Evolutionary conservation across 106 monocot species (phyloP).

Genomic region (Gastrodia elata): DNA sequence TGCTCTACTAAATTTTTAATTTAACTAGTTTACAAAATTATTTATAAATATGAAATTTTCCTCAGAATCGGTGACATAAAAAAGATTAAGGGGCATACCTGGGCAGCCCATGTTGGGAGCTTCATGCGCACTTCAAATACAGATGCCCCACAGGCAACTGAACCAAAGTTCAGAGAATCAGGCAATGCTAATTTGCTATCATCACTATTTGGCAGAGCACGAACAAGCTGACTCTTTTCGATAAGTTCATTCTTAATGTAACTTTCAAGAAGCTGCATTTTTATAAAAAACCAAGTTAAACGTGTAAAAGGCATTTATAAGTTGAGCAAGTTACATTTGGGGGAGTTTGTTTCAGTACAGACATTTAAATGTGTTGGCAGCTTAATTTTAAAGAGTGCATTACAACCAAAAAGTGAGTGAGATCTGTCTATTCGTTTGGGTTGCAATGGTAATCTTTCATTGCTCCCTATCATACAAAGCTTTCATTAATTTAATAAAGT

Average conservation of each 20-base stretch:
- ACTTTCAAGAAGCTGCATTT: constrained; percentile 61
- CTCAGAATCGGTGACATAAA: not conserved
- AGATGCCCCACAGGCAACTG: constrained; percentile 69
- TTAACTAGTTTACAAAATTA: not conserved
- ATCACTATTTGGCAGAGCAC: constrained; percentile 26
- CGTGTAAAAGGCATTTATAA: not conserved
- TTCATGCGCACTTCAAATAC: constrained; percentile 75
- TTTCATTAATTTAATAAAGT: not conserved
- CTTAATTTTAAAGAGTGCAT: not conserved
- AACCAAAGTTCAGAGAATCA: constrained; percentile 46
- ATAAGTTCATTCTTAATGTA: constrained; percentile 81
- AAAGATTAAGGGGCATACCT: constrained; percentile 29
- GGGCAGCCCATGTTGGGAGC: constrained; percentile 78
- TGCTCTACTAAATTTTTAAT: not conserved
- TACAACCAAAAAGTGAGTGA: not conserved
- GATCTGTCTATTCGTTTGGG: not conserved
- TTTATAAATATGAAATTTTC: not conserved
- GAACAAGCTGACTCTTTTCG: constrained; percentile 67
- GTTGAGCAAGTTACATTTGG: not conserved
- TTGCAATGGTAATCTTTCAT: not conserved
- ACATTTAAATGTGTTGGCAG: not conserved
- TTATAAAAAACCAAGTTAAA: not conserved
- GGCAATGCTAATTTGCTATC: constrained; percentile 22
- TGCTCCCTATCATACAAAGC: not conserved
- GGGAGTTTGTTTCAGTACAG: not conserved